Evolutionary conservation across 2,329 filamentous ascomycete species (phyloP), one percentile per base, ranked within the genome.

Genomic region (Aspergillus pseudoterreus): DNA sequence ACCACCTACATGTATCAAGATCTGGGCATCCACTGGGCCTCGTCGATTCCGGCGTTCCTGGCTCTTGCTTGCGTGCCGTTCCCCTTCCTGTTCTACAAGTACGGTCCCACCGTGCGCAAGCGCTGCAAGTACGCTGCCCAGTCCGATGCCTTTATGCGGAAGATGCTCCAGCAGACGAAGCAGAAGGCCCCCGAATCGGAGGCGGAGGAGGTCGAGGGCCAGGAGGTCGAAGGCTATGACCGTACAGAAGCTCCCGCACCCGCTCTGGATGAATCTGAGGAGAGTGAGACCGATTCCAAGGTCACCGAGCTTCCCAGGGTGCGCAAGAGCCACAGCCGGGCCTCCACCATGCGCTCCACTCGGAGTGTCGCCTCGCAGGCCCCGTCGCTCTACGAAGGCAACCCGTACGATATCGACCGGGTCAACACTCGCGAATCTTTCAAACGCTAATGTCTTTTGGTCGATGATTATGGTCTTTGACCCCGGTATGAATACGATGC

Each of bases 11-110:
- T 78, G 69, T 78, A 76, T 54, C 17, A 62, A 4, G 63, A 65
- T 14, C 62, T 78, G 14, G 74, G 75, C 2, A 73, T 77, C 14
- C 71, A 75, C 49, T 77, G 74, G 75, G 75, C 74, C 1, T 71
- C 69, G 6, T 71, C 67, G 15, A 64, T 78, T 17, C 73, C 72
- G 0, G 75, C 68, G 0, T 76, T 77, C 53, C 54, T 77, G 24
- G 71, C 74, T 0, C 55, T 75, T 6, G 65, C 64, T 0, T 73
- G 71, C 27, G 61, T 72, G 9, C 72, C 72, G 0, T 71, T 74
- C 27, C 71, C 71, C 1, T 70, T 74, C 48, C 55, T 74, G 11
- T 71, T 74, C 51, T 72, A 72, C 55, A 66, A 65, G 47, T 72
- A 72, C 51, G 71, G 71, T 9, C 56, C 65, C 6, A 46, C 49